Percentiles rank a stretch among this genome's conserved stretches.
Evolutionary conservation across 768 basidiomycete species (phyloP).

Genomic region (Leccinum disarticulatum): DNA sequence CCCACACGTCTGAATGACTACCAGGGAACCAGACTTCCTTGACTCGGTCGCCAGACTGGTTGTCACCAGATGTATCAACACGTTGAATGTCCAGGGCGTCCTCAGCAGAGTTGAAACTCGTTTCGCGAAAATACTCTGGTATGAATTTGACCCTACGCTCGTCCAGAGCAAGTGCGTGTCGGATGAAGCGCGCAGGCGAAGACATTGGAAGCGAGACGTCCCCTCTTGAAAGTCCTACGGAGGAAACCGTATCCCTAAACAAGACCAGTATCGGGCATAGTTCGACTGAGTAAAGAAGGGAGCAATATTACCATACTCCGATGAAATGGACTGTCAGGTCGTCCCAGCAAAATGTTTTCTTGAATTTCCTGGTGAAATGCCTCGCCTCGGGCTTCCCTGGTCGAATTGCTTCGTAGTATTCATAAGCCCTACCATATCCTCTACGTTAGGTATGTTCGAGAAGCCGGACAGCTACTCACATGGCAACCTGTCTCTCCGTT

Average conservation of each 20-base stretch:
- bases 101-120: constrained; percentile 8
- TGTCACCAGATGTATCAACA: neutral
- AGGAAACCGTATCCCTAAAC: constrained; percentile 57
- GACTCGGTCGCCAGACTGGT: constrained; percentile 27
- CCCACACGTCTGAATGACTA: constrained; percentile 25
- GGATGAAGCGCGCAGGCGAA: constrained; percentile 37
- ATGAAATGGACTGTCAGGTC: constrained; percentile 31
- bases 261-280: neutral
- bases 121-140: constrained; percentile 15
- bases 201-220: constrained; percentile 50
- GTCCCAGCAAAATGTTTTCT: neutral
- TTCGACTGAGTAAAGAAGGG: neutral
- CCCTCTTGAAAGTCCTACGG: constrained; percentile 49
- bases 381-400: neutral
- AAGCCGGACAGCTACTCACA: neutral
- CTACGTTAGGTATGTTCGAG: neutral
- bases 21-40: neutral
- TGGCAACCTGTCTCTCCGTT: neutral
- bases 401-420: neutral
- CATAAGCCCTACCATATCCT: neutral
- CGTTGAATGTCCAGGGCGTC: neutral
- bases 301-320: constrained; percentile 40
- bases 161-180: neutral
- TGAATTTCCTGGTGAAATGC: neutral
- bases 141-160: neutral